Evolutionary conservation across 2,329 filamentous ascomycete genomes (phyloP).

Genomic region (Scytalidium sp.): DNA sequence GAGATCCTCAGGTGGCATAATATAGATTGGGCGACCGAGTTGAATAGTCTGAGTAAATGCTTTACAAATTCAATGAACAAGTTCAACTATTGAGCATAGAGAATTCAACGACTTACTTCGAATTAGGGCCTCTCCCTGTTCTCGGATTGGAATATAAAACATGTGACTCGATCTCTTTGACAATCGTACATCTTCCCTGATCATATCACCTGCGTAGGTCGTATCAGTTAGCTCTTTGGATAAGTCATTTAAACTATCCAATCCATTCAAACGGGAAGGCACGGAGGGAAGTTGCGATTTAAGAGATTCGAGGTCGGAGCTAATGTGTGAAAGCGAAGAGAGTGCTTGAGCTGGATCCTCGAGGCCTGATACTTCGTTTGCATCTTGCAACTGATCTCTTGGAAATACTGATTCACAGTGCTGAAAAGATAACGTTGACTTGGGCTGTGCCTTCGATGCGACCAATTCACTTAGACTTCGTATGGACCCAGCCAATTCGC

Average conservation of each 20-base stretch:
- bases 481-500: background rate
- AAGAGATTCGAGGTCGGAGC: slow-evolving; percentile 1
- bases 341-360: slow-evolving; percentile 3
- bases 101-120: slow-evolving; percentile 3
- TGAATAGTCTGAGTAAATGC: slow-evolving; percentile 7
- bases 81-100: background rate
- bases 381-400: background rate
- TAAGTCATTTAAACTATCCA: slow-evolving; percentile 9
- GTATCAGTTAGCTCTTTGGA: slow-evolving; percentile 6
- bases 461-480: background rate
- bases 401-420: background rate
- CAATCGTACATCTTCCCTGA: slow-evolving; percentile 6
- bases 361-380: background rate
- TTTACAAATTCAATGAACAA: slow-evolving; percentile 1
- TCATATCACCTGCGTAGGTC: slow-evolving; percentile 6
- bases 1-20: slow-evolving; percentile 5
- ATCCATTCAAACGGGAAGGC: slow-evolving; percentile 1
- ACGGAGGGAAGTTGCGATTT: background rate
- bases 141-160: slow-evolving; percentile 11
- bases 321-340: background rate
- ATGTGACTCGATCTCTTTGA: slow-evolving; percentile 6
- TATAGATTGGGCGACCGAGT: slow-evolving; percentile 8
- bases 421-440: background rate
- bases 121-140: slow-evolving; percentile 9
- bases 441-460: background rate